Evolutionary conservation across 148 eudicot species (phyloP).

Genomic region (Fagopyrum homotropicum): DNA sequence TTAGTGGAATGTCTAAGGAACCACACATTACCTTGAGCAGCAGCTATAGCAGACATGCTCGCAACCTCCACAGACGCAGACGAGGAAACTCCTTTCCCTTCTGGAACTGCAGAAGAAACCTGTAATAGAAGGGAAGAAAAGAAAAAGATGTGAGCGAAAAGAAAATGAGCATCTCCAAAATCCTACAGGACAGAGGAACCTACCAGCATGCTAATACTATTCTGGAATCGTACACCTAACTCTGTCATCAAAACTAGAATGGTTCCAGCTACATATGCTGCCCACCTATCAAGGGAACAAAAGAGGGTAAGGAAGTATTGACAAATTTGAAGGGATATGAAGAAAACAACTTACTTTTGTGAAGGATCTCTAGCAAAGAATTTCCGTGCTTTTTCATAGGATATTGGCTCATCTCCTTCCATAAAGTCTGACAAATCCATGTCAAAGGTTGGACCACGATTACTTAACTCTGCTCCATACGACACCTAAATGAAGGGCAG

Average conservation of each 20-base stretch:
- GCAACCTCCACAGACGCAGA: constrained; percentile 98
- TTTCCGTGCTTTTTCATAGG: constrained; percentile 70
- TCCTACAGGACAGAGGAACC: not conserved
- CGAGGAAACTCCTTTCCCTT: constrained; percentile 99
- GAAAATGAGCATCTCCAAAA: not conserved
- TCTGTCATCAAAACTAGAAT: constrained; percentile 95
- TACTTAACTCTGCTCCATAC: constrained; percentile 91
- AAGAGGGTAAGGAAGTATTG: constrained; percentile 1
- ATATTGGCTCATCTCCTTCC: constrained; percentile 76
- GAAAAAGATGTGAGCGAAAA: not conserved
- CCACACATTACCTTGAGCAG: constrained; percentile 68
- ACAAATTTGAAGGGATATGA: constrained; percentile 17
- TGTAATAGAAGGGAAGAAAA: constrained; percentile 17
- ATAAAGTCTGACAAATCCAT: constrained; percentile 92
- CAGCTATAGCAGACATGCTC: constrained; percentile 97
- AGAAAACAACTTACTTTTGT: constrained; percentile 52
- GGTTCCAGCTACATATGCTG: constrained; percentile 96
- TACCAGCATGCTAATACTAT: constrained; percentile 97
- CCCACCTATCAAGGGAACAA: constrained; percentile 58
- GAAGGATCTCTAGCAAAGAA: constrained; percentile 93
- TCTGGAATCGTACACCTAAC: constrained; percentile 68
- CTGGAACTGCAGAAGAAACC: constrained; percentile 99
- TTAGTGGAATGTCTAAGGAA: not conserved
- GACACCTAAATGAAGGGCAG: constrained; percentile 51
- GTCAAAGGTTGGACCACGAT: constrained; percentile 97